These are phyloP conservation scores for Diaporthe sp. DNA, from an alignment of 2,329 filamentous ascomycete genomes.

Conservation along the genomic window DNA sequence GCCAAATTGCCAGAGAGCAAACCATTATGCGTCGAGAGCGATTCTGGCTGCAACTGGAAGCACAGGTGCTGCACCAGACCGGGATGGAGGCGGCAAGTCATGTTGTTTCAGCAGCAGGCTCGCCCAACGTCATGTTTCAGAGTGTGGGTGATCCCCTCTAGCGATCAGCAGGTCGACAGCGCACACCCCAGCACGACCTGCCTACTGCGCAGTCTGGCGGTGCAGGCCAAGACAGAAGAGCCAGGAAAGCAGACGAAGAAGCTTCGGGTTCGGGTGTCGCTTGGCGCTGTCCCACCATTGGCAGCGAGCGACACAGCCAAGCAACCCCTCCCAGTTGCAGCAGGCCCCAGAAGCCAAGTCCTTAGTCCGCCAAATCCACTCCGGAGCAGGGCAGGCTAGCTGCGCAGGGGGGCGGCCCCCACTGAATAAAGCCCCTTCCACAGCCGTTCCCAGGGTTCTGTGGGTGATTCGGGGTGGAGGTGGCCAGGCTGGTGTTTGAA, in stretches of 20 bases:
- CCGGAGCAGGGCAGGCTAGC: neutral
- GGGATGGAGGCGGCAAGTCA: constrained; percentile 32
- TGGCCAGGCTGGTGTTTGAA: constrained; percentile 30
- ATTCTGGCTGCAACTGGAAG: constrained; percentile 26
- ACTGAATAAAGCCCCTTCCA: constrained; percentile 25
- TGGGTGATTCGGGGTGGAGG: constrained; percentile 20
- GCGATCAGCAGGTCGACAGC: constrained; percentile 23
- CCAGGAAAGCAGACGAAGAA: constrained; percentile 4
- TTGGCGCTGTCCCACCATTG: constrained; percentile 22
- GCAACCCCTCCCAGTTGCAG: constrained; percentile 23
- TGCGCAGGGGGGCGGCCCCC: neutral
- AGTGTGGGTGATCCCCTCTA: constrained; percentile 12
- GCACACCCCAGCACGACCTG: constrained; percentile 21
- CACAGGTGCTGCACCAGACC: constrained; percentile 6
- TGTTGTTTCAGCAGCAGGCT: constrained; percentile 30
- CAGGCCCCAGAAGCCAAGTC: constrained; percentile 28
- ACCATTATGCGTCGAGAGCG: constrained; percentile 24
- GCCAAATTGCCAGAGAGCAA: constrained; percentile 21
- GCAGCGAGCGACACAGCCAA: constrained; percentile 27
- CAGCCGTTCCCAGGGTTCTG: constrained; percentile 1
- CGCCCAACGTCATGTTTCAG: constrained; percentile 36
- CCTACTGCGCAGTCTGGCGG: constrained; percentile 1
- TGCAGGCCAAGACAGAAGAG: neutral
- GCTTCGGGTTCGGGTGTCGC: constrained; percentile 20
- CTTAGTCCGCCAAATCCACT: constrained; percentile 1